Evolutionary conservation across 1,284 basidiomycete genomes (phyloP).

Genomic region (Takashimella tepidaria): DNA sequence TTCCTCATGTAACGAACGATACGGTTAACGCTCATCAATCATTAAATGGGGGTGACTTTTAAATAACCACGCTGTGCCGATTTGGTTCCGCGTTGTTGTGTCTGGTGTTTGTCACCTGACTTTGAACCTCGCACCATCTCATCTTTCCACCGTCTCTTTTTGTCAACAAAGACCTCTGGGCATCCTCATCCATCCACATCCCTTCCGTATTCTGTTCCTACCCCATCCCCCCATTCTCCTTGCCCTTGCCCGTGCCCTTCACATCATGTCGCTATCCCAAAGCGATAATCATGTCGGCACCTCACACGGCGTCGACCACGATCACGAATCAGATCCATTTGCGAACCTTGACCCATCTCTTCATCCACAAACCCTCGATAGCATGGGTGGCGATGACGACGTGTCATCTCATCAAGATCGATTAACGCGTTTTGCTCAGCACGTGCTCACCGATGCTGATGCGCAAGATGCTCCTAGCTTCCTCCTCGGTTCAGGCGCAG

Average conservation of each 20-base stretch:
- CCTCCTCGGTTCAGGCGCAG: slow-evolving; percentile 11
- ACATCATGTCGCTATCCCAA: slow-evolving; percentile 1
- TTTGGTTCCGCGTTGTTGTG: slow-evolving; percentile 12
- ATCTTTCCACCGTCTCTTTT: background rate
- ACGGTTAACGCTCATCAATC: too few species aligned
- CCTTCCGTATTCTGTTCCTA: background rate
- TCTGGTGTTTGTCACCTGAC: background rate
- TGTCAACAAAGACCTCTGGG: too few species aligned
- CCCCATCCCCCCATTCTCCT: background rate
- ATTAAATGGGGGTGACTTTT: too few species aligned
- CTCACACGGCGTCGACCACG: background rate
- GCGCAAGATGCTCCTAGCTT: slow-evolving; percentile 6
- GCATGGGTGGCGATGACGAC: slow-evolving; percentile 5
- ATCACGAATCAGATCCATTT: slow-evolving; percentile 9
- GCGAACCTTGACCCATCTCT: slow-evolving; percentile 21
- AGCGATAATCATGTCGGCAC: background rate
- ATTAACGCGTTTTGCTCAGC: slow-evolving; percentile 23
- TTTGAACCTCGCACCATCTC: background rate
- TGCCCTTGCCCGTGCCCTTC: background rate
- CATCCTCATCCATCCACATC: background rate
- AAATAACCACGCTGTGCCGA: too few species aligned
- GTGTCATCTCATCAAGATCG: too few species aligned
- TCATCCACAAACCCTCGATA: slow-evolving; percentile 16
- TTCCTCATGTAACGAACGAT: too few species aligned
- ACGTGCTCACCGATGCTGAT: slow-evolving; percentile 15